Percentiles rank a stretch among this genome's conserved stretches.
phyloP scores from a whole-genome alignment of 495 filamentous ascomycete genomes.

The Chaetomium cochliodes region DNA sequence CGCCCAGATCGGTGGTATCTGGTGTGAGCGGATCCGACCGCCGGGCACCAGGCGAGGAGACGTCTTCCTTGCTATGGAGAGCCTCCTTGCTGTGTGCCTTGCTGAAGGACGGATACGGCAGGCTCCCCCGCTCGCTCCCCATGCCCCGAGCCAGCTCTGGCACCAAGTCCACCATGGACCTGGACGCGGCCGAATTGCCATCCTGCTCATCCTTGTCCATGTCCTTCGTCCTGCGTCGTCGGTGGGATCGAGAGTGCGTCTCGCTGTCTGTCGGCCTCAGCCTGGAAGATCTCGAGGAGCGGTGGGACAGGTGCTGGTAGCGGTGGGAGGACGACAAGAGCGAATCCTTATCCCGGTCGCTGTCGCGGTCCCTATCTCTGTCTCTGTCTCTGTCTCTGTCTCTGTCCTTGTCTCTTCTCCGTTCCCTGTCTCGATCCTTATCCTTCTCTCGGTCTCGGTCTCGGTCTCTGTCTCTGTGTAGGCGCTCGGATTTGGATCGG shows the following conservation, averaged over 20 bases:
- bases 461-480: slow-evolving; percentile 34
- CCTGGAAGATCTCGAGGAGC: slow-evolving; percentile 42
- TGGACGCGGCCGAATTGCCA: slow-evolving; percentile 32
- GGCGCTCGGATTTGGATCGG: slow-evolving; percentile 37
- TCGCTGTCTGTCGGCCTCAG: slow-evolving; percentile 41
- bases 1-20: slow-evolving; percentile 72
- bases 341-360: slow-evolving; percentile 32
- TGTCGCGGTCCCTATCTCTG: slow-evolving; percentile 29
- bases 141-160: slow-evolving; percentile 49
- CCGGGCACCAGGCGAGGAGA: slow-evolving; percentile 38
- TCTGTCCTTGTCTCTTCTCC: slow-evolving; percentile 24
- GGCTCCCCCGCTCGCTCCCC: slow-evolving; percentile 52
- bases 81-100: slow-evolving; percentile 87
- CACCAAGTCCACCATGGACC: slow-evolving; percentile 49
- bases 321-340: slow-evolving; percentile 19
- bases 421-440: slow-evolving; percentile 22
- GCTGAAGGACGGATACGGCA: slow-evolving; percentile 82
- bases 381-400: slow-evolving; percentile 24
- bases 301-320: slow-evolving; percentile 25
- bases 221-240: slow-evolving; percentile 43
- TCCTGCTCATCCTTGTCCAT: slow-evolving; percentile 39
- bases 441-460: slow-evolving; percentile 31
- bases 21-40: slow-evolving; percentile 65
- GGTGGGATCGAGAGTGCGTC: slow-evolving; percentile 39
- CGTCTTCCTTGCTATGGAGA: slow-evolving; percentile 60